Evolutionary conservation across 495 filamentous ascomycete species (phyloP).

Genomic region (Penicillium steckii): DNA sequence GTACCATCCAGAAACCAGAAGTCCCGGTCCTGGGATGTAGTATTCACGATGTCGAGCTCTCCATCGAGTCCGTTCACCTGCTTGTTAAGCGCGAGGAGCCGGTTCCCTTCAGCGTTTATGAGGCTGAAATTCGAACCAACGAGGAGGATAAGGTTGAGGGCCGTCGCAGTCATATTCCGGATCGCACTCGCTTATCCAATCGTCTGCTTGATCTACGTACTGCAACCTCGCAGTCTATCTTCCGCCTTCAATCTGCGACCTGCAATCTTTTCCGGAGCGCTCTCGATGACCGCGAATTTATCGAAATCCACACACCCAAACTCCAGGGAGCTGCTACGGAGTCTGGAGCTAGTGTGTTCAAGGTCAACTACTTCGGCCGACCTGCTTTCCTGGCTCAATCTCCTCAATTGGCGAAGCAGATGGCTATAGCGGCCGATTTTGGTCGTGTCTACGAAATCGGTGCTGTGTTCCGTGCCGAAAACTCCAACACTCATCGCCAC

Average conservation of each 20-base stretch:
- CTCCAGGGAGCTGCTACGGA: constrained; percentile 87
- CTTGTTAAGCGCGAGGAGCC: constrained; percentile 55
- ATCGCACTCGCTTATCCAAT: constrained; percentile 75
- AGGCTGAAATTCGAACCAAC: constrained; percentile 54
- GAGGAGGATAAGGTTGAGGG: constrained; percentile 45
- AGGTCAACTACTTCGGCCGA: constrained; percentile 80
- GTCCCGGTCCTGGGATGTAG: constrained; percentile 56
- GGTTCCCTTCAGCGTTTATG: constrained; percentile 62
- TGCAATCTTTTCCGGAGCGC: constrained; percentile 76
- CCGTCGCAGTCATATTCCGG: constrained; percentile 58
- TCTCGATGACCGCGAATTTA: constrained; percentile 69
- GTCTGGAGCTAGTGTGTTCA: constrained; percentile 89
- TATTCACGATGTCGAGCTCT: constrained; percentile 55
- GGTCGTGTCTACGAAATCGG: constrained; percentile 86
- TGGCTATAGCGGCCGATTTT: constrained; percentile 85
- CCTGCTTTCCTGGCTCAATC: constrained; percentile 84
- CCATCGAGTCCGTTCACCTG: constrained; percentile 51
- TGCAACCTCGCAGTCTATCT: constrained; percentile 81
- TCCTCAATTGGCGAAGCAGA: constrained; percentile 93
- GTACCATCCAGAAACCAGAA: constrained; percentile 59
- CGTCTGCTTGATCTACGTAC: constrained; percentile 86
- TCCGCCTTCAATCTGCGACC: constrained; percentile 72
- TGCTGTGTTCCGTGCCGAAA: constrained; percentile 90
- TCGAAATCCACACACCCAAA: constrained; percentile 86
- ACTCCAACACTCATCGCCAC: constrained; percentile 90